Conservation (phyloP, 192 early-diverging fungal species). For the Backusella luteola region DNA sequence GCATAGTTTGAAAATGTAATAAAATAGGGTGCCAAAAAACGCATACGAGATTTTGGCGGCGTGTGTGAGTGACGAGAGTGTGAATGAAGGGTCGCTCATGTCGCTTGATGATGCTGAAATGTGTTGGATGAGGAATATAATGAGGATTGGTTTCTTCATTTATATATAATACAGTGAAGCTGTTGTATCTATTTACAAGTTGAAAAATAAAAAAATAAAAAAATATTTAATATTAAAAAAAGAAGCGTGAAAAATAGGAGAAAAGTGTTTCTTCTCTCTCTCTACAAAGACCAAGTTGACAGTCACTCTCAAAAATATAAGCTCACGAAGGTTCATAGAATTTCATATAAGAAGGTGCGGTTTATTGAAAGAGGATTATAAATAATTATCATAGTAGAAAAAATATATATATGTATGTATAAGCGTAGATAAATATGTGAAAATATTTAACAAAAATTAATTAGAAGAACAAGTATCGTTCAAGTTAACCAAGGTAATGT, state of each 20-base stretch:
- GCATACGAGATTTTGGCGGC: neutral
- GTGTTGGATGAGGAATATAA: neutral
- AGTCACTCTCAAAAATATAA: neutral
- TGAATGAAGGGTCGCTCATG: too few relatives aligned
- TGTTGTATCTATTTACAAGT: neutral
- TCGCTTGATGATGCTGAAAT: neutral
- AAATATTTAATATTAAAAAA: too few relatives aligned
- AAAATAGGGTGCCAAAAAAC: neutral
- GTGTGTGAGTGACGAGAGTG: neutral
- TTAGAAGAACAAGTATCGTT: constrained; percentile 10
- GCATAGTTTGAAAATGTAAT: neutral
- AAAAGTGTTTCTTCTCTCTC: too few relatives aligned
- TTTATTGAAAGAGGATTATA: neutral
- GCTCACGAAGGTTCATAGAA: neutral
- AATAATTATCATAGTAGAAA: neutral
- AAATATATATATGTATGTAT: too few relatives aligned
- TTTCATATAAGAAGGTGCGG: neutral
- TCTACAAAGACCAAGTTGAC: neutral
- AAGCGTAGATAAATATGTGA: too few relatives aligned
- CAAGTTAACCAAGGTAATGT: neutral
- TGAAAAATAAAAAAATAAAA: neutral
- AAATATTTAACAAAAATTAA: neutral
- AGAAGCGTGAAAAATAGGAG: too few relatives aligned
- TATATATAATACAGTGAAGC: neutral
- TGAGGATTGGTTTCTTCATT: neutral